Base-by-base conservation (phyloP, 1,284 basidiomycete genomes). In the Malassezia pachydermatis region DNA sequence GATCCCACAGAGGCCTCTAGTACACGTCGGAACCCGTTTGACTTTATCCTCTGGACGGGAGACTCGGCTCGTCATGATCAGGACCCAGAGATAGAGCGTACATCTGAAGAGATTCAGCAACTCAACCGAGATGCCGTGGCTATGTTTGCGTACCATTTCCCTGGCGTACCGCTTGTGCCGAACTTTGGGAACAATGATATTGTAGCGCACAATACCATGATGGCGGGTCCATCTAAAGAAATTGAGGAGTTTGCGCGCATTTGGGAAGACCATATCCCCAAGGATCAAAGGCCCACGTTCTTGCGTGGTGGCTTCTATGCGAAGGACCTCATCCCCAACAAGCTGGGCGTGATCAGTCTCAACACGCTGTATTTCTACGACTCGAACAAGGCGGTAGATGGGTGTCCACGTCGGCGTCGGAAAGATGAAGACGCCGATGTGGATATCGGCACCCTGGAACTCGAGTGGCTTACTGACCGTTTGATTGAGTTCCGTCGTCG, bases 311-410 rank as follows among this genome's bases (percentile, higher is more conserved):
- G 83, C 24, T 92, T 92, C 74, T 94, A 79, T 65, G 79, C 84
- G 3, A 77, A 79, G 29, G 88, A 94, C 66, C 82, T 92, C 27
- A 79, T 92, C 22, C 83, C 84, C 1, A 78, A 82, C 61, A 69
- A 78, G 45, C 67, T 92, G 16, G 85, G 86, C 7, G 86, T 84
- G 37, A 81, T 94, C 67, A 84, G 83, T 58, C 75, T 94, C 52
- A 94, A 92, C 73, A 90, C 88, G 1, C 79, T 94, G 73, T 94
- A 88, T 73, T 90, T 87, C 75, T 94, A 85, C 73, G 83, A 87
- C 66, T 82, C 83, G 27, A 94, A 94, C 75, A 86, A 87, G 75
- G 84, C 85, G 81, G 62, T 66, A 14, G 73, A 74, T 37, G 74
- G 74, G 2, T 75, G 75, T 45, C 48, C 54, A 11, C 41, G 38